Evolutionary conservation across 2,329 filamentous ascomycete species (phyloP), one percentile per base, ranked within the genome.

Genomic region (Talaromyces marneffei): DNA sequence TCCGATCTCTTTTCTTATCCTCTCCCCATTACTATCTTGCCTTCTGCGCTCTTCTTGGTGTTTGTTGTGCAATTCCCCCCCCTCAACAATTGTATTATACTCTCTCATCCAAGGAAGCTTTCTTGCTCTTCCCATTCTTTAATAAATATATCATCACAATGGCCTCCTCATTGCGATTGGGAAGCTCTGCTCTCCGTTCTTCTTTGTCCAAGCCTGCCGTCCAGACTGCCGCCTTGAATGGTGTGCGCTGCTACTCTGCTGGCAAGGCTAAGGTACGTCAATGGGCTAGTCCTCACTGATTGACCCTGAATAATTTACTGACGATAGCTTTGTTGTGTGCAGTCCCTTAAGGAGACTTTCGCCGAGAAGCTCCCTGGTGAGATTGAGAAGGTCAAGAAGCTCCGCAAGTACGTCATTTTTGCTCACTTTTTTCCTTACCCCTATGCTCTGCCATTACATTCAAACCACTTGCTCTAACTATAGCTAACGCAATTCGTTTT

Each of bases 341-440:
- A 99, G 94, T 92, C 92, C 70, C 82, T 99, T 77, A 99, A 99
- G 85, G 94, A 99, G 79, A 93, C 92, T 76, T 97, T 99, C 79
- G 93, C 93, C 77, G 92, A 94, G 79, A 89, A 93, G 75, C 85
- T 99, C 66, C 94, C 94, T 71, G 91, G 88, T 78, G 95, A 97
- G 87, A 89, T 97, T 76, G 94, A 99, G 83, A 91, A 97, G 87
- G 92, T 99, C 84, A 99, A 99, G 91, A 87, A 91, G 79, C 88
- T 99, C 74, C 87, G 91, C 79, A 97, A 97, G 91, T 96, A 83
- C 77, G 88, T 80, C 61, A 53, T 39, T 33, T 53, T 37, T 33
- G 27, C 10, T 33, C 23, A 10, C 4, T n/a, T 52, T 52, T 16
- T 16, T 5, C 10, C 27, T n/a, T 18, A 44, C 6, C 42, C 4